These are phyloP conservation scores for Davidsoniella neocaledoniae DNA, from an alignment of 2,329 filamentous ascomycete species.

Conservation along the genomic window DNA sequence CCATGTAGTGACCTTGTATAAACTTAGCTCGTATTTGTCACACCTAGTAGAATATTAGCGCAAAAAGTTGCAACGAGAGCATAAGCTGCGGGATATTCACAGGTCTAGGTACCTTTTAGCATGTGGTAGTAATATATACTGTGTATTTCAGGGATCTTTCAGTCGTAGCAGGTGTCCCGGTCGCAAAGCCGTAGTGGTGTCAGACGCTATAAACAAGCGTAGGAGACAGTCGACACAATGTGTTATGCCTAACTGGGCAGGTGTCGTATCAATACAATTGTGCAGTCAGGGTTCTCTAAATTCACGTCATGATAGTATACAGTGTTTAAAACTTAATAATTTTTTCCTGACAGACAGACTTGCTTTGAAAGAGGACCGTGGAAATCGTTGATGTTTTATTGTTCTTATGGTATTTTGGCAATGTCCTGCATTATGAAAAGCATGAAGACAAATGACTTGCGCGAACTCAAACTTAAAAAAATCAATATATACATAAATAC, in stretches of 20 bases:
- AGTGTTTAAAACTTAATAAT: not conserved
- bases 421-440: too few species aligned
- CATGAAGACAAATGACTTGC: too few species aligned
- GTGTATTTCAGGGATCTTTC: not conserved
- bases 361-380: not conserved
- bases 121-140: not conserved
- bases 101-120: not conserved
- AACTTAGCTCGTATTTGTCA: too few species aligned
- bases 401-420: too few species aligned
- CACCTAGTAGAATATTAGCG: too few species aligned
- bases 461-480: too few species aligned
- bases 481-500: too few species aligned
- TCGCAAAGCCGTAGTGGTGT: not conserved
- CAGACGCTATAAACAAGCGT: not conserved
- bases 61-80: too few species aligned
- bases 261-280: not conserved
- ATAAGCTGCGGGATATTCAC: not conserved
- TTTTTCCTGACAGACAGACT: not conserved
- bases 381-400: not conserved
- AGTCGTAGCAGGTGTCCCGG: not conserved
- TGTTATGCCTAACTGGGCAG: not conserved
- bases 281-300: not conserved
- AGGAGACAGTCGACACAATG: not conserved
- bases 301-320: not conserved
- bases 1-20: not conserved